Evolutionary conservation across 106 monocot species (phyloP).

Genomic region (Allium cepa): DNA sequence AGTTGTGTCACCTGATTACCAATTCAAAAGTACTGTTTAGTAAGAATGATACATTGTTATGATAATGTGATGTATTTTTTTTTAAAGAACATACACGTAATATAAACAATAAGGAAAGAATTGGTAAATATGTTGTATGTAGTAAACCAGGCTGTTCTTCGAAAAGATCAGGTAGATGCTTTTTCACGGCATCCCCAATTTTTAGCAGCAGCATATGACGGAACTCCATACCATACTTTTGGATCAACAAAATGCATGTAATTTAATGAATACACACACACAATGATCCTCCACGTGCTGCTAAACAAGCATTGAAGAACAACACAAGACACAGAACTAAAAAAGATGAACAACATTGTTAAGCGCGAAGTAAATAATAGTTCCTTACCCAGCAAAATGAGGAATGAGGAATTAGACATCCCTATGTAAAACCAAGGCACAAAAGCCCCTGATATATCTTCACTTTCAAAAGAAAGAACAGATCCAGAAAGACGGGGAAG

Average conservation of each 20-base stretch:
- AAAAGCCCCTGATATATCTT: constrained; percentile 92
- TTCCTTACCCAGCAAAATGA: constrained; percentile 95
- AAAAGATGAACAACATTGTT: background rate
- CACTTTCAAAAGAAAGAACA: constrained; percentile 74
- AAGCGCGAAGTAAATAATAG: too few relatives aligned
- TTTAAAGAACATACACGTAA: too few relatives aligned
- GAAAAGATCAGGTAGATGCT: constrained; percentile 81
- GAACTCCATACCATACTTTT: constrained; percentile 97
- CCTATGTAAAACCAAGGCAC: constrained; percentile 96
- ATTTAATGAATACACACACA: constrained; percentile 75
- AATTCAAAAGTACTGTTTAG: too few relatives aligned
- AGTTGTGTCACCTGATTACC: too few relatives aligned
- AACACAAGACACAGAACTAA: background rate
- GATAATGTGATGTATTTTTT: too few relatives aligned
- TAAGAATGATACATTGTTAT: too few relatives aligned
- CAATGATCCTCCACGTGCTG: constrained; percentile 99
- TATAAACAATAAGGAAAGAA: too few relatives aligned
- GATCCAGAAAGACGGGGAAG: constrained; percentile 89
- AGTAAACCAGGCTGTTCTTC: constrained; percentile 88
- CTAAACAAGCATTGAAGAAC: constrained; percentile 4
- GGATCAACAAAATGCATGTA: constrained; percentile 97
- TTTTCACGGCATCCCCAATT: constrained; percentile 82
- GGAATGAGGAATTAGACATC: constrained; percentile 97
- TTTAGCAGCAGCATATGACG: constrained; percentile 69
- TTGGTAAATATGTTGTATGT: constrained; percentile 30